phyloP scores from a whole-genome alignment of 2,329 filamentous ascomycete genomes.

The Parascedosporium putredinis region DNA sequence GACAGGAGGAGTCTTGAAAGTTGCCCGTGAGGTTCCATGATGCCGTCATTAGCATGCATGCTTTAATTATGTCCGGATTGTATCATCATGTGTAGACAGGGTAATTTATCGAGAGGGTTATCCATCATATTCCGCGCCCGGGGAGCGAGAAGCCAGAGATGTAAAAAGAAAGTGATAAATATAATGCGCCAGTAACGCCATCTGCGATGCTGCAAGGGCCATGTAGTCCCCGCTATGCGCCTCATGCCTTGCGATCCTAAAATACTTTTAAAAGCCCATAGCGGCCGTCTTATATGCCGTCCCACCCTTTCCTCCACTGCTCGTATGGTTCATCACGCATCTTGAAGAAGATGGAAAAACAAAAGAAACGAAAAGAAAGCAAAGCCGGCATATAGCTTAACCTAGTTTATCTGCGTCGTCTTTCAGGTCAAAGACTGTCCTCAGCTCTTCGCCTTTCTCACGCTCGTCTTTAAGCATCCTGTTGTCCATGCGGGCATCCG shows the following conservation, averaged over 20 bases:
- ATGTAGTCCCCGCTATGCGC: neutral
- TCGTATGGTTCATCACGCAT: too few species aligned
- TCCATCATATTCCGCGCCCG: neutral
- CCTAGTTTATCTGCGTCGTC: slow-evolving; percentile 67
- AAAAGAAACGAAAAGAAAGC: too few species aligned
- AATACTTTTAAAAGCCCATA: too few species aligned
- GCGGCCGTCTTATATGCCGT: slow-evolving; percentile 11
- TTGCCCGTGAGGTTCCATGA: neutral
- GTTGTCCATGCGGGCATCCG: slow-evolving; percentile 75
- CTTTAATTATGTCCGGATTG: slow-evolving; percentile 5
- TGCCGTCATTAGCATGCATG: slow-evolving; percentile 1
- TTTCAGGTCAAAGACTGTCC: slow-evolving; percentile 66
- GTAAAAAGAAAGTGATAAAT: neutral
- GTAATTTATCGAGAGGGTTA: slow-evolving; percentile 4
- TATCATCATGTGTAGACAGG: slow-evolving; percentile 9
- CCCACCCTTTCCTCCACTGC: too few species aligned
- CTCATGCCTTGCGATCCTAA: too few species aligned
- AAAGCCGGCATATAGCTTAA: slow-evolving; percentile 31
- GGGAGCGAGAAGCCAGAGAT: too few species aligned
- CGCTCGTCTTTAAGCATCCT: slow-evolving; percentile 92
- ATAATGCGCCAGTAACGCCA: neutral
- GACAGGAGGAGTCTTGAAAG: slow-evolving; percentile 27
- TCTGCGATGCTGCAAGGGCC: slow-evolving; percentile 1
- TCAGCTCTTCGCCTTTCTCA: slow-evolving; percentile 42
- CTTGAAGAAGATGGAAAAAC: too few species aligned